phyloP scores from a whole-genome alignment of 2,329 filamentous ascomycete species.

The Blastomyces emzantsi region DNA sequence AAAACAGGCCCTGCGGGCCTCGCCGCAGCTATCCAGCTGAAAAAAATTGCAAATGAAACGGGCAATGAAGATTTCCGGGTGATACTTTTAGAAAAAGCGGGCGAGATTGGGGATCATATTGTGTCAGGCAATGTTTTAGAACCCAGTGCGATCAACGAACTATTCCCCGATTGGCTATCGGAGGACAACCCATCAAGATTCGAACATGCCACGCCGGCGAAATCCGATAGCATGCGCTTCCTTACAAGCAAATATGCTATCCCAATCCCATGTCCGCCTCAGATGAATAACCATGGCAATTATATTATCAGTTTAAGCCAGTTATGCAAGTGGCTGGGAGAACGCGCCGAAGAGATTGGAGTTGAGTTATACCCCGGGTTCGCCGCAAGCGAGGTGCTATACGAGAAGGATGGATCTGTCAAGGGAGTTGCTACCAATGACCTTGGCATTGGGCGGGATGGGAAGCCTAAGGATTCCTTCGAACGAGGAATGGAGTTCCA shows the following conservation, averaged over 20 bases:
- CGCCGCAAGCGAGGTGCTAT: constrained; percentile 85
- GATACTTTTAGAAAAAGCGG: constrained; percentile 85
- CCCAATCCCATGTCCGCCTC: constrained; percentile 78
- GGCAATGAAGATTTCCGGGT: constrained; percentile 96
- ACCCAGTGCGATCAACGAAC: constrained; percentile 75
- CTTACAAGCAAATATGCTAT: constrained; percentile 72
- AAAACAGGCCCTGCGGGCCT: constrained; percentile 71
- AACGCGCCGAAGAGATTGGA: constrained; percentile 90
- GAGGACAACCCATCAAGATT: constrained; percentile 84
- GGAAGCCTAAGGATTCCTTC: constrained; percentile 80
- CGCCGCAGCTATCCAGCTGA: constrained; percentile 84
- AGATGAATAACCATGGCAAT: constrained; percentile 98
- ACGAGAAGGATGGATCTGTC: constrained; percentile 76
- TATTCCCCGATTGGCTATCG: constrained; percentile 87
- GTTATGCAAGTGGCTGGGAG: constrained; percentile 89
- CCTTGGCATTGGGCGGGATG: constrained; percentile 70
- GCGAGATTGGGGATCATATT: constrained; percentile 89
- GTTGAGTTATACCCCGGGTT: constrained; percentile 97
- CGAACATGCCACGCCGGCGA: constrained; percentile 75
- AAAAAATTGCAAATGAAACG: constrained; percentile 88
- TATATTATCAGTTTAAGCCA: constrained; percentile 96
- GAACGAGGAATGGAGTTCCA: constrained; percentile 99
- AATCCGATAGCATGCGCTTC: constrained; percentile 83
- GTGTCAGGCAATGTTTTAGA: constrained; percentile 93
- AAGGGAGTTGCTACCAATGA: constrained; percentile 95